phyloP scores from a whole-genome alignment of 805 yeast species.

The Cyberlindnera xishuangbannaensis region DNA sequence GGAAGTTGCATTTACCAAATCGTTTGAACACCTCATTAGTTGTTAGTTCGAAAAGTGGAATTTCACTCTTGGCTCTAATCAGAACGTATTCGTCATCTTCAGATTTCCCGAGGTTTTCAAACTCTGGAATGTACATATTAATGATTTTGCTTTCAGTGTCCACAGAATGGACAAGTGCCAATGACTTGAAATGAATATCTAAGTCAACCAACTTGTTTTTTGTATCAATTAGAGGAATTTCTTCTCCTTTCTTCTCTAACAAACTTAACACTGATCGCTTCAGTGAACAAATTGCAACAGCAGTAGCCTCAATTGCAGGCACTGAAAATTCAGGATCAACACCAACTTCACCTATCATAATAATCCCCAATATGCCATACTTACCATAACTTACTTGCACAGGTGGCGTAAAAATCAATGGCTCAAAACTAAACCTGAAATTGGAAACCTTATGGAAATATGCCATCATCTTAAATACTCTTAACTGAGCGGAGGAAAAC shows the following conservation, averaged over 20 bases:
- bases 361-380: slow-evolving; percentile 33
- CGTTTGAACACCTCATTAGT: slow-evolving; percentile 18
- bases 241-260: too few relatives aligned
- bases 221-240: slow-evolving; percentile 18
- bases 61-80: slow-evolving; percentile 57
- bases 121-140: slow-evolving; percentile 52
- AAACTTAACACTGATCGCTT: slow-evolving; percentile 7
- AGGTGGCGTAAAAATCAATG: slow-evolving; percentile 36
- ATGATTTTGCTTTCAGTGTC: slow-evolving; percentile 33
- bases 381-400: slow-evolving; percentile 34
- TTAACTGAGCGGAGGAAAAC: slow-evolving; percentile 46
- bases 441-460: slow-evolving; percentile 43
- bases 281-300: slow-evolving; percentile 28
- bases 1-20: slow-evolving; percentile 28
- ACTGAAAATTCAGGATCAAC: slow-evolving; percentile 29
- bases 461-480: slow-evolving; percentile 45
- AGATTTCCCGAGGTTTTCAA: slow-evolving; percentile 14
- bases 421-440: slow-evolving; percentile 35
- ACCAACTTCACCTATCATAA: slow-evolving; percentile 30
- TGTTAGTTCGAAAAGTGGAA: slow-evolving; percentile 52
- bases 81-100: slow-evolving; percentile 32
- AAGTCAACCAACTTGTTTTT: slow-evolving; percentile 11
- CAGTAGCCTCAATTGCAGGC: slow-evolving; percentile 31
- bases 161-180: slow-evolving; percentile 43
- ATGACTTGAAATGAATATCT: slow-evolving; percentile 34